Percentiles rank a stretch among this genome's conserved stretches.
These are phyloP conservation scores for Rhodotorula kratochvilovae DNA, from an alignment of 768 basidiomycete genomes.

Conservation along the genomic window DNA sequence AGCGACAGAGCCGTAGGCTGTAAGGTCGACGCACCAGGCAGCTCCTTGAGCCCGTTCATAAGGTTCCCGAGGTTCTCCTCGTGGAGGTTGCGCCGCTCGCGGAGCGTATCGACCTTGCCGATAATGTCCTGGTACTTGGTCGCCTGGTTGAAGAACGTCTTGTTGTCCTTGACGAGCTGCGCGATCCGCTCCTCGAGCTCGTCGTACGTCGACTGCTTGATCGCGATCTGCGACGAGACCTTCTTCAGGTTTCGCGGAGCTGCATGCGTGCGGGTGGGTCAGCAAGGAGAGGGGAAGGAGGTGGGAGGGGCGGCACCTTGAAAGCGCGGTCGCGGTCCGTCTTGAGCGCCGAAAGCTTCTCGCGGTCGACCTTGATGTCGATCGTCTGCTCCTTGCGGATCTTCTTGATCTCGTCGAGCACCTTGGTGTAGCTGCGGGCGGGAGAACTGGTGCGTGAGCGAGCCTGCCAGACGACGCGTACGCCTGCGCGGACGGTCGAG, in stretches of 20 bases:
- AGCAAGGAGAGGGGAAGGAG: neutral
- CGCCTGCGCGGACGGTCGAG: too few relatives aligned
- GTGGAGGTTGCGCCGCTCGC: conserved; percentile 60
- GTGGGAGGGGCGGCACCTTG: conserved; percentile 50
- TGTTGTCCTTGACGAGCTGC: conserved; percentile 57
- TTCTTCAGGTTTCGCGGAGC: conserved; percentile 55
- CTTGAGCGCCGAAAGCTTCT: conserved; percentile 67
- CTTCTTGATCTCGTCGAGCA: conserved; percentile 81
- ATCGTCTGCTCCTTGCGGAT: conserved; percentile 84
- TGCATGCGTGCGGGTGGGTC: neutral
- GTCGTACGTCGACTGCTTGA: conserved; percentile 77
- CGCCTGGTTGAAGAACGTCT: conserved; percentile 68
- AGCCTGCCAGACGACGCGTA: too few relatives aligned
- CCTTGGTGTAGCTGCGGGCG: conserved; percentile 79
- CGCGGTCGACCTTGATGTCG: conserved; percentile 83
- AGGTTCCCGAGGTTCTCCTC: conserved; percentile 56
- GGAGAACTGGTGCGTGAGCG: too few relatives aligned
- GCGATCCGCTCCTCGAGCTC: conserved; percentile 91
- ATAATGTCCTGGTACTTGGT: conserved; percentile 82
- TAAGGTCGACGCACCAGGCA: conserved; percentile 61
- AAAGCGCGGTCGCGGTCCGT: conserved; percentile 77
- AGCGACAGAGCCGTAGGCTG: neutral
- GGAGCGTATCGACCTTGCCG: conserved; percentile 61
- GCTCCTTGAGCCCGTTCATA: conserved; percentile 51
- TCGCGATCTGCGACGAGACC: conserved; percentile 72